Base-by-base conservation (phyloP, 1,284 basidiomycete species). In the Trichosporon faecale region DNA sequence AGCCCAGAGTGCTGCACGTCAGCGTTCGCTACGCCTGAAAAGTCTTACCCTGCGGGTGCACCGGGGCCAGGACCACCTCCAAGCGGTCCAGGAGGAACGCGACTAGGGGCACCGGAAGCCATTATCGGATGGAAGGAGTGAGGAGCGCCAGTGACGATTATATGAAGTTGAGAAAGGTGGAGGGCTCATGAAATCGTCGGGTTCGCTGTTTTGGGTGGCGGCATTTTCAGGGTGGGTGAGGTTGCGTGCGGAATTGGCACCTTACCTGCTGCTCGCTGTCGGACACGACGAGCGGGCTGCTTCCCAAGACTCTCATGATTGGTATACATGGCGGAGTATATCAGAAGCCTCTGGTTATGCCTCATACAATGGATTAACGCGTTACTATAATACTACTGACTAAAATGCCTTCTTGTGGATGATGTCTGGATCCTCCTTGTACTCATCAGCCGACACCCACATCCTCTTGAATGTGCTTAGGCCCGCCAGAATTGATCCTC, bases 381-480 rank as follows among this genome's bases (percentile, higher is more conserved):
- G 25, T 44, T 29, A 29, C 23, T 55, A 57, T 35, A 37, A 37
- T 21, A 33, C 65, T 52, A 29, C 49, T 67, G 66, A 60, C 64
- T 68, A 84, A 72, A 84, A 83, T 16, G 82, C 79, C 77, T 83
- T 82, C 71, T 82, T 83, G 72, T 98, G 95, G 79, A 98, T 98
- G 78, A 98, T 92, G 78, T 98, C 95, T 63, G 95, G 96, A 85
- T 99, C 97, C 84, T 99, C 97, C 84, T 96, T 94, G 82, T 98
- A 99, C 85, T 99, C 97, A 82, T 99, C 97, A 55, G 96, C 95
- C 55, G 94, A 97, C 64, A 99, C 94, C 94, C 94, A 97, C 94
- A 97, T 96, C 94, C 97, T 97, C 85, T 95, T 98, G 86, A 99
- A 99, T 23, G 97, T 98, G 76, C 90, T 95, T 71, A 99, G 85